phyloP scores from a whole-genome alignment of 73 alveolate species.

The Effrenium voratum region DNA sequence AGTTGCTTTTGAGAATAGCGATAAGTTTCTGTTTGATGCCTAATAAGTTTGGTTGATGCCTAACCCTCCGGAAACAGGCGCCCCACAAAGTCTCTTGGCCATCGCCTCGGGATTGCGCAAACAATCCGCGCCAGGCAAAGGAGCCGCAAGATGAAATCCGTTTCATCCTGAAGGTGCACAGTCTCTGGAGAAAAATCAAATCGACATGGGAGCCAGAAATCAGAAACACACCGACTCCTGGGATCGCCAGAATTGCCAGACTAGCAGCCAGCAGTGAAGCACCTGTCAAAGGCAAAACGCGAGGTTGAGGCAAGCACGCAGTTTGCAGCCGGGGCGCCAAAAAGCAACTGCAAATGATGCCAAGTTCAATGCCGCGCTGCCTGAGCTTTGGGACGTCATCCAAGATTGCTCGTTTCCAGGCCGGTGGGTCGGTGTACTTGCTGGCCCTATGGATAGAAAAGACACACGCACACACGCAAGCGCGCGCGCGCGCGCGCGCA shows the following conservation, averaged over 20 bases:
- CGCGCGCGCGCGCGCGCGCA: no score
- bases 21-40: no score
- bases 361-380: slow-evolving; percentile 93
- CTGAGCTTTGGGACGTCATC: neutral
- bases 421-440: no score
- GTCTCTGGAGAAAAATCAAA: neutral
- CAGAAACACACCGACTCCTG: neutral
- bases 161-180: neutral
- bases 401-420: no score
- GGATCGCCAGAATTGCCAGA: slow-evolving; percentile 66
- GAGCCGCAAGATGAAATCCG: slow-evolving; percentile 30
- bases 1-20: no score
- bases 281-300: neutral
- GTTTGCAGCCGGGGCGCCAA: neutral
- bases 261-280: slow-evolving; percentile 69
- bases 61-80: no score
- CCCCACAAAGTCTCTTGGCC: neutral
- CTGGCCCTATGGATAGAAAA: no score
- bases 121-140: slow-evolving; percentile 78
- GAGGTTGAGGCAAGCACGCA: neutral
- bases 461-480: no score
- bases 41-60: no score
- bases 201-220: neutral
- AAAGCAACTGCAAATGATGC: slow-evolving; percentile 83
- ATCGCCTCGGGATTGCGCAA: slow-evolving; percentile 78